Conservation (phyloP, 345 rosid genomes). For the Brassica rapa region DNA sequence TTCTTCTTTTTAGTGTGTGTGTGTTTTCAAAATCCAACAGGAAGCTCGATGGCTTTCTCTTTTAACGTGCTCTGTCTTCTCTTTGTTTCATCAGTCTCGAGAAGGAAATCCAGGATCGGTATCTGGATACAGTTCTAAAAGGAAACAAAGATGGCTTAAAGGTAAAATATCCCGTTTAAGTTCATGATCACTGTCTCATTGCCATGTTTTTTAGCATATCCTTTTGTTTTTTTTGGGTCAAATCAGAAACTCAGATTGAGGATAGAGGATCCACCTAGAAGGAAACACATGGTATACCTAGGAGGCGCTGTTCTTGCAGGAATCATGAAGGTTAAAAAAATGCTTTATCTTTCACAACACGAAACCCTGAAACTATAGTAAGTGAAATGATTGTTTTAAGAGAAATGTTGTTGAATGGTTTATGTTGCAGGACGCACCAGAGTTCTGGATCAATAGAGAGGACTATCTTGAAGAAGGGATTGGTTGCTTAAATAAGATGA, state of each 20-base stretch:
- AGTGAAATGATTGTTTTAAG: neutral
- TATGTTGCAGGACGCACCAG: conserved; percentile 85
- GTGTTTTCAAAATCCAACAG: neutral
- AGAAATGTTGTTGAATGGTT: neutral
- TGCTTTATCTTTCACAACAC: conserved; percentile 7
- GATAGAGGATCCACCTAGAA: conserved; percentile 95
- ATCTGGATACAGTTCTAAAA: conserved; percentile 86
- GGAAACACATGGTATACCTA: conserved; percentile 98
- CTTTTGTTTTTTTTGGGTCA: neutral
- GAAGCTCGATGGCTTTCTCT: neutral
- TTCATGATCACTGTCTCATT: neutral
- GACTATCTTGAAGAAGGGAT: conserved; percentile 90
- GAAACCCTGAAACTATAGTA: neutral
- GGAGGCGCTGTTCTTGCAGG: conserved; percentile 99
- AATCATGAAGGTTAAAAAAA: conserved; percentile 83
- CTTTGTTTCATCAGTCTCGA: conserved; percentile 65
- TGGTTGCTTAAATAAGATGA: conserved; percentile 73
- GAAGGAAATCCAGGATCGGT: conserved; percentile 89
- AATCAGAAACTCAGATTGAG: conserved; percentile 75
- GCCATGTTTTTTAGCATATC: neutral
- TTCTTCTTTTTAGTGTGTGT: neutral
- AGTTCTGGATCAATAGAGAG: conserved; percentile 95
- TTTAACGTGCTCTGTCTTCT: neutral
- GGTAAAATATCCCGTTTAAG: conserved; percentile 42
- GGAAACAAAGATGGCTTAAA: conserved; percentile 96